Base-by-base conservation (phyloP, 352 stramenopile species). In the Bremia lactucae region DNA sequence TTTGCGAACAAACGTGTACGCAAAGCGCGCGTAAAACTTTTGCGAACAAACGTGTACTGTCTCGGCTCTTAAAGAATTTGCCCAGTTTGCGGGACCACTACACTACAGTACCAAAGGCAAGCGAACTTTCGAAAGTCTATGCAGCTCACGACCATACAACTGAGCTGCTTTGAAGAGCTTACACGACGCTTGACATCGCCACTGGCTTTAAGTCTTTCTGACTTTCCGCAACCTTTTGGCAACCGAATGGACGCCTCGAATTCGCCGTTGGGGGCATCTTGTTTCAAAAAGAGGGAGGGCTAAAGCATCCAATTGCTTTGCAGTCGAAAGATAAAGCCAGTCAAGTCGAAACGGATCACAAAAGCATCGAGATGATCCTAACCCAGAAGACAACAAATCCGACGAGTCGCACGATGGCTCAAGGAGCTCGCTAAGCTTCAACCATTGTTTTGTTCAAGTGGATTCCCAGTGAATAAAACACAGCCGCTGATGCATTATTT, bases 251-350 rank as follows among this genome's bases (percentile, higher is more conserved):
- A 53, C n/a, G 37, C 37, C 13, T 42, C 31, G n/a, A 25, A 46
- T 53, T 41, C 38, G 36, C 26, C 11, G 37, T 39, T 7, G 31
- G 46, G 6, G 36, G 46, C 6, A 11, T 24, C 16, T 6, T 38
- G 33, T 38, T 38, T 20, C 15, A 38, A 14, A 11, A 23, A 2
- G 16, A 23, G 6, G 16, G 11, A 14, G 33, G 18, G 18, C 0
- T 38, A 14, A 18, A 38, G 33, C 33, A 4, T 22, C 33, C 33
- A 10, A 38, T 38, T 15, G 18, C 33, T 5, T 38, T 23, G 15
- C 16, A 46, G 33, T 24, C 44, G 33, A 11, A 59, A 59, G 34
- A 59, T 52, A 31, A 54, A 52, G 20, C 34, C 43, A n/a, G 38
- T 44, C 10, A 38, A 59, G 20, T 21, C 49, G 1, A 49, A 29